Evolutionary conservation across 2,329 filamentous ascomycete genomes (phyloP).

Genomic region (Byssoonygena ceratinophila): DNA sequence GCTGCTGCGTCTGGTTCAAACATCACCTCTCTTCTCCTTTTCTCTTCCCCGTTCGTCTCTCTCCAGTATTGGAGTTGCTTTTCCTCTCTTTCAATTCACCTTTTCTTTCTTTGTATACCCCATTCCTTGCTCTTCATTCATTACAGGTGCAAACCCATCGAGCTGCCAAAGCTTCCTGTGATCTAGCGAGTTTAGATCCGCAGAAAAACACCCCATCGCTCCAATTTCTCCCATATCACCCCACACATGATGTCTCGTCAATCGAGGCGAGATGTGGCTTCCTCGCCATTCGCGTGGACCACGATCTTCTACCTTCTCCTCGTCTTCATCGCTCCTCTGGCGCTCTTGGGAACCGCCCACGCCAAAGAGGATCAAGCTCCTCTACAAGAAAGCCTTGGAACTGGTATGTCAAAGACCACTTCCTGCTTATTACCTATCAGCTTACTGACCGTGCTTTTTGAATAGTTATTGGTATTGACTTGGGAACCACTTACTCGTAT

Average conservation of each 20-base stretch:
- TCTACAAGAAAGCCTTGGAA: conserved; percentile 63
- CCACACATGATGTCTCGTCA: conserved; percentile 43
- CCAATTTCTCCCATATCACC: background rate
- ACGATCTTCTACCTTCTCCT: conserved; percentile 85
- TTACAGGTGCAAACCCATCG: background rate
- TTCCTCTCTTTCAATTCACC: conserved; percentile 13
- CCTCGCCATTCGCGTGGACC: conserved; percentile 71
- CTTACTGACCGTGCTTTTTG: conserved; percentile 13
- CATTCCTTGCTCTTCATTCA: background rate
- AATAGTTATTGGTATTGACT: conserved; percentile 82
- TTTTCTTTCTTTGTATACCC: conserved; percentile 13
- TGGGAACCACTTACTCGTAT: conserved; percentile 68
- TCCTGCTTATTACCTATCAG: background rate
- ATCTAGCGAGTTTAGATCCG: no score
- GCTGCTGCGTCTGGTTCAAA: conserved; percentile 22
- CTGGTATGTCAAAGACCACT: conserved; percentile 39
- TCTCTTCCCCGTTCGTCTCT: conserved; percentile 4
- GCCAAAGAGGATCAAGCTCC: conserved; percentile 61
- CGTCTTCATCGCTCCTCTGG: conserved; percentile 72
- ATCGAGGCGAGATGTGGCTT: conserved; percentile 50
- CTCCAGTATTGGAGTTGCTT: conserved; percentile 8
- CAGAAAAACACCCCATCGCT: no score
- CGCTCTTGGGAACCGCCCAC: conserved; percentile 64
- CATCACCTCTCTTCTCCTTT: background rate
- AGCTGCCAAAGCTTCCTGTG: no score